Percentiles rank a stretch among this genome's conserved stretches.
These are phyloP conservation scores for Aegilops bicornis DNA, from an alignment of 176 grass and related monocot genomes.

Conservation along the genomic window DNA sequence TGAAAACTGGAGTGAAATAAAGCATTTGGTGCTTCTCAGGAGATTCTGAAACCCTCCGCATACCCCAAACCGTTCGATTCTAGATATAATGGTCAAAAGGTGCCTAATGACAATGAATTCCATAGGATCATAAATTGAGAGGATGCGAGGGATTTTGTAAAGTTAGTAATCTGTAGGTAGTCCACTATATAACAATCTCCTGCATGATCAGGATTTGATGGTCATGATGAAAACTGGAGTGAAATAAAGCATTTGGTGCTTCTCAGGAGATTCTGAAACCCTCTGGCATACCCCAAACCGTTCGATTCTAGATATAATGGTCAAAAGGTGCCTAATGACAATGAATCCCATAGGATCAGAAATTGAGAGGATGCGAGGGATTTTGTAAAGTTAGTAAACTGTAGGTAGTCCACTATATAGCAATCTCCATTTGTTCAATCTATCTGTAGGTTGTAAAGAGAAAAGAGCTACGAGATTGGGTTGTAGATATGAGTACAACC, in stretches of 20 bases:
- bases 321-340: too few relatives aligned
- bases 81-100: background rate
- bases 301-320: too few relatives aligned
- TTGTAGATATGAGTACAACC: slow-evolving; percentile 25
- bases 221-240: too few relatives aligned
- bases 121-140: background rate
- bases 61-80: background rate
- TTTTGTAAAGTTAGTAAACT: too few relatives aligned
- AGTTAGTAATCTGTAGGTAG: slow-evolving; percentile 49
- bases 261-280: too few relatives aligned
- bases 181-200: background rate
- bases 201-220: too few relatives aligned
- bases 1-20: background rate
- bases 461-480: slow-evolving; percentile 7
- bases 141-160: slow-evolving; percentile 15
- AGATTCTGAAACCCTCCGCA: background rate
- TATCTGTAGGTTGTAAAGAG: slow-evolving; percentile 13
- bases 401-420: background rate
- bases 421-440: slow-evolving; percentile 27
- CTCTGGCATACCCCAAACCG: too few relatives aligned
- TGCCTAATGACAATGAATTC: background rate
- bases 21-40: background rate
- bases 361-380: too few relatives aligned
- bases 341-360: too few relatives aligned
- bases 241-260: too few relatives aligned